A percentile compares a stretch with the other conserved stretches of the same genome.
These are phyloP conservation scores for Hamamelis virginiana DNA, from an alignment of 164 flowering plant genomes.

Conservation along the genomic window DNA sequence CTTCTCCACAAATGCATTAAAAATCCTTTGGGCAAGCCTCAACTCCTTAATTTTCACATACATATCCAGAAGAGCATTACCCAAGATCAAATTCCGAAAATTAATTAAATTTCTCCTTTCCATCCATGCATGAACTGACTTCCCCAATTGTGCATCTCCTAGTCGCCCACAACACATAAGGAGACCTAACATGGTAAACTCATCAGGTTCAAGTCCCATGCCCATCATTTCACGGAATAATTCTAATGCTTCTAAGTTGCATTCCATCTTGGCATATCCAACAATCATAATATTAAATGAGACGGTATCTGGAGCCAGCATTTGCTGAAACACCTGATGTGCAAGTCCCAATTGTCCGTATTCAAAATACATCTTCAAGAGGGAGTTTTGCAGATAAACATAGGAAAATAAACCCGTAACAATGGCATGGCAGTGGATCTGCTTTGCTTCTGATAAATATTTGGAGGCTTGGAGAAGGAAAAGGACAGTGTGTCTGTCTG, in stretches of 20 bases:
- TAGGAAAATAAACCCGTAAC: constrained; percentile 21
- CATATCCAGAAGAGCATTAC: constrained; percentile 62
- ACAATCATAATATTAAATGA: constrained; percentile 51
- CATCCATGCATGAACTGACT: constrained; percentile 55
- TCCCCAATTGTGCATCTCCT: constrained; percentile 32
- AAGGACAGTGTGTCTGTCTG: constrained; percentile 24
- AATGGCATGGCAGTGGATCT: constrained; percentile 31
- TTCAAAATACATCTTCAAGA: constrained; percentile 44
- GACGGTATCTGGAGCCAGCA: constrained; percentile 31
- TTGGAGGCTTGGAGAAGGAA: constrained; percentile 19
- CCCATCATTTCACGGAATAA: constrained; percentile 37
- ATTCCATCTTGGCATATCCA: constrained; percentile 40
- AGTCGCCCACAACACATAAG: constrained; percentile 40
- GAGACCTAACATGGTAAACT: constrained; percentile 44
- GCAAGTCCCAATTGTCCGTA: constrained; percentile 32
- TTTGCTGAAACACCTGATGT: constrained; percentile 29
- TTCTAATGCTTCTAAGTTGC: constrained; percentile 27
- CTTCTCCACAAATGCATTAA: constrained; percentile 31
- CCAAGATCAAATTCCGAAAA: constrained; percentile 33
- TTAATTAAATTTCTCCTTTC: constrained; percentile 18
- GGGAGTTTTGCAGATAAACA: constrained; percentile 39
- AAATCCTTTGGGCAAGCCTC: constrained; percentile 34
- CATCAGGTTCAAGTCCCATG: constrained; percentile 41
- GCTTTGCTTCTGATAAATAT: constrained; percentile 14
- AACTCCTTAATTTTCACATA: constrained; percentile 47